Base-by-base conservation (phyloP, 768 basidiomycete genomes). In the Pholiota molesta region DNA sequence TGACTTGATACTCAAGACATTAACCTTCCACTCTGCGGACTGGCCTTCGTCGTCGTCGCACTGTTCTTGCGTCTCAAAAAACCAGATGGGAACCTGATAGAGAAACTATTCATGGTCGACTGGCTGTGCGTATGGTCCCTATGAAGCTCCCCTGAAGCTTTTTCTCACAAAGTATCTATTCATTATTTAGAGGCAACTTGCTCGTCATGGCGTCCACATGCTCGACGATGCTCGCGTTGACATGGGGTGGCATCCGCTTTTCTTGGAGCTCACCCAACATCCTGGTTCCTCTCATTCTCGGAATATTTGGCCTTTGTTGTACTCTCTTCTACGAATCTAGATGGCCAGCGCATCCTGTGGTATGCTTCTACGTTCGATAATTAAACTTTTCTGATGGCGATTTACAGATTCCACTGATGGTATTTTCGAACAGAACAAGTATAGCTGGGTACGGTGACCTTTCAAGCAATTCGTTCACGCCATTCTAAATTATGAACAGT, bases 211-310 rank as follows among this genome's bases (percentile, higher is more conserved):
- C 72, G 0, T 71, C 75, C 7, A 74, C 81, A 1, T 68, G 70
- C 7, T 62, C 73, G 5, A 65, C 62, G n/a, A 75, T 79, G 37
- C 70, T 84, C 45, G 82, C 69, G 0, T 68, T 86, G 8, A 83
- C 81, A 1, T 84, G 79, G 78, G 84, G 78, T 17, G 84, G 85
- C 1, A 69, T 77, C 23, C 64, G 67, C 0, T 81, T 76, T 59
- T 55, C 78, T 0, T 86, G 85, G 84, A 62, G 59, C 3, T 79
- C 78, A 0, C 69, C 67, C 13, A 64, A 63, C 1, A 75, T 83
- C 11, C 70, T 86, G 19, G 73, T 74, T 1, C 81, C 83, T 0
- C 71, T 86, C 1, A 63, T 78, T 19, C 37, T 83, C 26, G 85
- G 85, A 0, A 4, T 79, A 4, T 47, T 71, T 13, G 78, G 77